Conservation (phyloP, 2,329 filamentous ascomycete genomes). For the Fusarium sp. region DNA sequence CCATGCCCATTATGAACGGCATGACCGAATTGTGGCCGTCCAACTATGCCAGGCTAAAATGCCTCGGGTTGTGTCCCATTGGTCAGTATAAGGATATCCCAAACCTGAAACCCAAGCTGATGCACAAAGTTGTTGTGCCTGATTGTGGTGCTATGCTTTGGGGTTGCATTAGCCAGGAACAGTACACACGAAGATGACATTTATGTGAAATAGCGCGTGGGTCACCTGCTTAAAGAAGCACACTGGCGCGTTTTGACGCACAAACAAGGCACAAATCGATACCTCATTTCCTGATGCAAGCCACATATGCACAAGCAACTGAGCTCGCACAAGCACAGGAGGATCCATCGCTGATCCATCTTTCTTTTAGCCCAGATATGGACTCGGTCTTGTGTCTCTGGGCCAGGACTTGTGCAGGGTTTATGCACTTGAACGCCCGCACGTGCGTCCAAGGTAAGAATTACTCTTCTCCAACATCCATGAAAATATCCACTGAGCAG, state of each 20-base stretch:
- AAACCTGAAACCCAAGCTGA: slow-evolving; percentile 51
- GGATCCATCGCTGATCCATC: slow-evolving; percentile 12
- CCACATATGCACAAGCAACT: slow-evolving; percentile 39
- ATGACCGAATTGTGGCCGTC: slow-evolving; percentile 41
- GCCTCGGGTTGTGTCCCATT: slow-evolving; percentile 46
- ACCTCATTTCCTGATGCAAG: slow-evolving; percentile 45
- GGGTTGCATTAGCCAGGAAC: slow-evolving; percentile 48
- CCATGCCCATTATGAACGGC: slow-evolving; percentile 39
- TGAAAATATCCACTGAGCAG: not conserved
- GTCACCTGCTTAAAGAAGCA: slow-evolving; percentile 21
- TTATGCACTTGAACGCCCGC: slow-evolving; percentile 27
- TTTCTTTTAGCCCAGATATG: slow-evolving; percentile 16
- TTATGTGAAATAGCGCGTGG: slow-evolving; percentile 30
- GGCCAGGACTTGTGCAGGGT: slow-evolving; percentile 22
- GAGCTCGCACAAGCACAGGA: slow-evolving; percentile 21
- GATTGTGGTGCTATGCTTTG: slow-evolving; percentile 37
- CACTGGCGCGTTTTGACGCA: slow-evolving; percentile 24
- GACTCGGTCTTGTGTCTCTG: slow-evolving; percentile 15
- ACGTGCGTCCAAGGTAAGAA: slow-evolving; percentile 10
- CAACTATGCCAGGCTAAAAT: slow-evolving; percentile 28
- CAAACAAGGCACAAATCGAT: slow-evolving; percentile 43
- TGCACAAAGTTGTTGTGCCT: slow-evolving; percentile 47
- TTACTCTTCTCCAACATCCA: not conserved
- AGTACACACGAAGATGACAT: slow-evolving; percentile 25
- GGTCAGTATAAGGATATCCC: slow-evolving; percentile 29